phyloP scores from a whole-genome alignment of 805 yeast genomes.

The Pichia deserticola region DNA sequence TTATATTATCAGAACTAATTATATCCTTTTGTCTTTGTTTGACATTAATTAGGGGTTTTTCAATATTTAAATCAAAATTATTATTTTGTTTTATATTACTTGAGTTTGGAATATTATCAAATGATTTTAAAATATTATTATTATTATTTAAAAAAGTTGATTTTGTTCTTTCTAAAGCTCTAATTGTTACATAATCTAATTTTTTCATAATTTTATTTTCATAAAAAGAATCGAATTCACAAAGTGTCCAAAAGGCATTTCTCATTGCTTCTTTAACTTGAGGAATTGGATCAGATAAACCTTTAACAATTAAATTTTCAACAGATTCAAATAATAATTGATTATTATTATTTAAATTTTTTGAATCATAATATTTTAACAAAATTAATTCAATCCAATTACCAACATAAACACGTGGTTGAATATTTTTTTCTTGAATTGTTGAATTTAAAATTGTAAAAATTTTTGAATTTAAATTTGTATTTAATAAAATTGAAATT shows the following conservation, averaged over 20 bases:
- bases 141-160: slow-evolving; percentile 23
- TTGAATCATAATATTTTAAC: slow-evolving; percentile 36
- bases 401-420: slow-evolving; percentile 63
- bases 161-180: slow-evolving; percentile 57
- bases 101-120: too few species aligned
- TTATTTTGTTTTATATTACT: too few species aligned
- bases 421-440: slow-evolving; percentile 60
- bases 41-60: too few species aligned
- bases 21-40: slow-evolving; percentile 7
- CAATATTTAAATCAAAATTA: too few species aligned
- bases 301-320: slow-evolving; percentile 46
- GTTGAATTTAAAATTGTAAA: slow-evolving; percentile 43
- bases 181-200: slow-evolving; percentile 41
- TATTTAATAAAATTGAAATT: slow-evolving; percentile 47
- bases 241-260: slow-evolving; percentile 64
- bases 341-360: slow-evolving; percentile 22
- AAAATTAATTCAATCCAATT: slow-evolving; percentile 62
- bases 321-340: slow-evolving; percentile 34
- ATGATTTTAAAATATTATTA: not conserved
- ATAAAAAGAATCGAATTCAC: slow-evolving; percentile 43
- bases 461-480: slow-evolving; percentile 46
- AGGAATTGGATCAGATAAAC: slow-evolving; percentile 74
- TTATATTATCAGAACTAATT: not conserved
- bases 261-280: slow-evolving; percentile 72
- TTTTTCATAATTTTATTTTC: slow-evolving; percentile 34